These are phyloP conservation scores for Prunus dulcis DNA, from an alignment of 306 rosid species.

Conservation along the genomic window DNA sequence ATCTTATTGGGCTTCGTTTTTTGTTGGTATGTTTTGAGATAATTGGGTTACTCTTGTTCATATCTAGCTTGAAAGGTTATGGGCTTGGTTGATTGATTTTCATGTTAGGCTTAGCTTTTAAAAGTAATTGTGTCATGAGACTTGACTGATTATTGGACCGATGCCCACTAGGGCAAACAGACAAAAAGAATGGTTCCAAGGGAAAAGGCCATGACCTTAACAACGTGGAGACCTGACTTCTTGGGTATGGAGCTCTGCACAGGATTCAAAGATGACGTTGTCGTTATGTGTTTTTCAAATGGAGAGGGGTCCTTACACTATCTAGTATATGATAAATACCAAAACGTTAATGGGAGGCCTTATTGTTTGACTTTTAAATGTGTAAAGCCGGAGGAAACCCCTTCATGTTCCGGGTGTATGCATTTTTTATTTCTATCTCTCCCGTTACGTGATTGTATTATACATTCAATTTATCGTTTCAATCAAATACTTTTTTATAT, in stretches of 20 bases:
- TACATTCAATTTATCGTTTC: fast-evolving
- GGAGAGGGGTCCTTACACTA: not conserved
- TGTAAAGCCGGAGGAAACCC: not conserved
- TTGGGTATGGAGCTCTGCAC: not conserved
- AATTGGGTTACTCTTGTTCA: not conserved
- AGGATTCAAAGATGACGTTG: not conserved
- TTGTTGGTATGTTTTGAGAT: not conserved
- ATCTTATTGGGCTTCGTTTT: not conserved
- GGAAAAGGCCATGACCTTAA: not conserved
- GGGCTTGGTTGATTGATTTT: not conserved
- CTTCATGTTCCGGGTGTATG: fast-evolving
- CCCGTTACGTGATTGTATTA: fast-evolving
- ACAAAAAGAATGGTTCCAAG: not conserved
- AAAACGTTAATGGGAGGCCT: not conserved
- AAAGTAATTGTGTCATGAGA: not conserved
- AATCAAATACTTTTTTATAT: too few relatives aligned
- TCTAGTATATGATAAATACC: too few relatives aligned
- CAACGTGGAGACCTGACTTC: not conserved
- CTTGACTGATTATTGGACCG: not conserved
- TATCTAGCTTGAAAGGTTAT: not conserved
- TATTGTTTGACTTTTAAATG: not conserved
- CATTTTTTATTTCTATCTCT: too few relatives aligned
- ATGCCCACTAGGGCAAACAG: not conserved
- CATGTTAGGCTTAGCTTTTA: not conserved
- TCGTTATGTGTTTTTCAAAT: not conserved